Percentiles rank a stretch among this genome's conserved stretches.
Conservation (phyloP, 2,329 filamentous ascomycete species). For the Erysiphe pisi region DNA sequence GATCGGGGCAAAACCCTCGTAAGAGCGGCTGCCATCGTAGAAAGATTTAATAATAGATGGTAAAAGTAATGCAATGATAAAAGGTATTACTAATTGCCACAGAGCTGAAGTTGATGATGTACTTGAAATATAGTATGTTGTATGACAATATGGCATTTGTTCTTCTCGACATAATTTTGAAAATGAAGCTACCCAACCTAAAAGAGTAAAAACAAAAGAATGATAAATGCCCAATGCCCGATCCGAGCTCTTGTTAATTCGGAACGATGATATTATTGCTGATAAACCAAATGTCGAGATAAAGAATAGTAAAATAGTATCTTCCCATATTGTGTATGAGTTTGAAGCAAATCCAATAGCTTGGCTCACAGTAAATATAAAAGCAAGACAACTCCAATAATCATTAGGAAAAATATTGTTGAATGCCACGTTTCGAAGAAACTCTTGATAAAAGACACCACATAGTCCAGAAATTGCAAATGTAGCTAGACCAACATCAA, state of each 20-base stretch:
- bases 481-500: slow-evolving; percentile 33
- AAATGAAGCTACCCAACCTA: slow-evolving; percentile 70
- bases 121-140: slow-evolving; percentile 87
- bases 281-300: slow-evolving; percentile 73
- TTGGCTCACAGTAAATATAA: slow-evolving; percentile 71
- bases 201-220: slow-evolving; percentile 67
- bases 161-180: slow-evolving; percentile 93
- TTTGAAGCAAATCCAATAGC: slow-evolving; percentile 95
- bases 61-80: slow-evolving; percentile 58
- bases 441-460: slow-evolving; percentile 38
- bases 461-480: slow-evolving; percentile 35
- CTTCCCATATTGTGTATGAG: slow-evolving; percentile 98
- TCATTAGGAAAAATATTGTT: slow-evolving; percentile 55
- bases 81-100: slow-evolving; percentile 78
- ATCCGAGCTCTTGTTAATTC: slow-evolving; percentile 55
- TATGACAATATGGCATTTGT: slow-evolving; percentile 93
- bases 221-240: slow-evolving; percentile 72
- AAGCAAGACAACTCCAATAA: slow-evolving; percentile 78
- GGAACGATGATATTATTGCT: slow-evolving; percentile 63
- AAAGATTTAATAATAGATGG: slow-evolving; percentile 70
- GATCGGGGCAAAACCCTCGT: slow-evolving; percentile 70
- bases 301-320: slow-evolving; percentile 86
- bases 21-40: slow-evolving; percentile 70
- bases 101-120: slow-evolving; percentile 84
- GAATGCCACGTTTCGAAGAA: slow-evolving; percentile 35